Base-by-base conservation (phyloP, 2,329 filamentous ascomycete genomes). In the Epichloe sibirici region DNA sequence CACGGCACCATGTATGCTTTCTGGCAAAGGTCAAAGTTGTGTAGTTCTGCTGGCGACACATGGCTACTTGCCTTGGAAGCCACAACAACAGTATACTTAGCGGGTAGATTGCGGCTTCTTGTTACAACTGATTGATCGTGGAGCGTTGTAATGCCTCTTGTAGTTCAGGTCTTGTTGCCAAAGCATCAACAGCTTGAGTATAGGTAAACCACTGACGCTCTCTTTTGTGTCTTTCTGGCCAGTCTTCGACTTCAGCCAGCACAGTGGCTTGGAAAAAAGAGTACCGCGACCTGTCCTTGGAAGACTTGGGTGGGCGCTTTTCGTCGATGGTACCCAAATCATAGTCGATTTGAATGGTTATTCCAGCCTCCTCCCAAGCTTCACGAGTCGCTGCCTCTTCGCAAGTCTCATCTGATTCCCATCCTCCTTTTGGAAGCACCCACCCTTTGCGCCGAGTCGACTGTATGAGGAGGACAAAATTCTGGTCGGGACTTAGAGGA, bases 321-420 rank as follows among this genome's bases (percentile, higher is more conserved):
- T 98, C 93, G 51, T 83, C 74, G 61, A 98, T 95, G 58, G 85
- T 79, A 57, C 90, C 90, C 49, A 98, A 78, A 68, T 95, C 89
- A 66, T 85, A 86, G 62, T 86, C 83, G 68, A 96, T 84, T 54
- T 81, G 85, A 69, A 91, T 87, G 62, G 86, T 77, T 63, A 97
- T 94, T 63, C 93, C 93, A 43, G 90, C 93, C 73, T 97, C 93
- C 73, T 97, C 93, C 93, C 93, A 97, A 56, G 93, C 93, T 70
- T 98, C 93, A 60, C 93, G 75, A 75, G 85, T 71, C 52, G 93
- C 93, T 53, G 93, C 88, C 66, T 91, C 81, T 56, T 86, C 82
- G 57, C 88, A 93, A 56, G 84, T 81, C 72, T 98, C 93, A 69
- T 98, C 93, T 37, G 83, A 85, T 70, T 98, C 93, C 90, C 93